Evolutionary conservation across 2,329 filamentous ascomycete genomes (phyloP).

Genomic region (Clonostachys rosea): DNA sequence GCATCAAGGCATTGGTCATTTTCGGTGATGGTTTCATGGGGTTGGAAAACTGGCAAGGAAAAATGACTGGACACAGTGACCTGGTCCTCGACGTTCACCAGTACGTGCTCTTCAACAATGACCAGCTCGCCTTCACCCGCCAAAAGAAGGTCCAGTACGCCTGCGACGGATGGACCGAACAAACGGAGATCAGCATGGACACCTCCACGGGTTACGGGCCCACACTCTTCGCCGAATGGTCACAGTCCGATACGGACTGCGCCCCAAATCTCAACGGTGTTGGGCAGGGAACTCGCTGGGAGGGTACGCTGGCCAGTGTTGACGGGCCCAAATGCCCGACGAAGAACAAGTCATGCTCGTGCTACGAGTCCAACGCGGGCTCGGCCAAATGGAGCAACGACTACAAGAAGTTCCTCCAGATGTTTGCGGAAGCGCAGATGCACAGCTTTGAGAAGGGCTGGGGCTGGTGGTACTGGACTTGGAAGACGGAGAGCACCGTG

Average conservation of each 20-base stretch:
- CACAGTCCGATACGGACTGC: constrained; percentile 95
- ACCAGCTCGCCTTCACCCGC: constrained; percentile 79
- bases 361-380: constrained; percentile 71
- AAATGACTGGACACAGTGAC: constrained; percentile 65
- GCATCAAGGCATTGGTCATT: constrained; percentile 66
- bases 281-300: constrained; percentile 83
- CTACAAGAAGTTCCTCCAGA: constrained; percentile 83
- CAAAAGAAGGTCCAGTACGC: constrained; percentile 81
- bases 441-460: constrained; percentile 85
- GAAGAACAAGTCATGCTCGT: constrained; percentile 62
- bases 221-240: constrained; percentile 95
- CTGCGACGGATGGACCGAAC: constrained; percentile 80
- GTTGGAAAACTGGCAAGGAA: constrained; percentile 83
- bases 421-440: constrained; percentile 97
- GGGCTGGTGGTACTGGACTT: constrained; percentile 99
- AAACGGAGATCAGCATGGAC: constrained; percentile 69
- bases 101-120: constrained; percentile 95
- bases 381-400: constrained; percentile 58
- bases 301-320: constrained; percentile 74
- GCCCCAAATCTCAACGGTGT: constrained; percentile 84
- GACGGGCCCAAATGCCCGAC: constrained; percentile 71
- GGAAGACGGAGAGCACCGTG: constrained; percentile 79
- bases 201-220: constrained; percentile 80
- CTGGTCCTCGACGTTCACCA: constrained; percentile 95
- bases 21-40: constrained; percentile 97